Conservation (phyloP, 805 yeast species). For the Lachancea kluyveri region DNA sequence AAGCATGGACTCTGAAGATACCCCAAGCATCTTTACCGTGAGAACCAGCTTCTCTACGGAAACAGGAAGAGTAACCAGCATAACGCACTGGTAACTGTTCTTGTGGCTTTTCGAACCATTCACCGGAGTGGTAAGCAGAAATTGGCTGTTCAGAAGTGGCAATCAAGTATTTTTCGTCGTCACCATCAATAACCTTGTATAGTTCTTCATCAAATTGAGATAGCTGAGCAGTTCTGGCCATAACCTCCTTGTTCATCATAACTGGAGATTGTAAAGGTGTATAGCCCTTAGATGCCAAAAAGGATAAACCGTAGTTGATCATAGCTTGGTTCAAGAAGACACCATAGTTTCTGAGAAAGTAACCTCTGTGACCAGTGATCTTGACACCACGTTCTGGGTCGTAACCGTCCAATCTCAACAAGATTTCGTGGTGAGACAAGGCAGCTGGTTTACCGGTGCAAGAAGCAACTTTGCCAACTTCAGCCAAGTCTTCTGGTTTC, state of each 20-base stretch:
- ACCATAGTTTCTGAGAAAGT: constrained; percentile 90
- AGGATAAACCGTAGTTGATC: constrained; percentile 89
- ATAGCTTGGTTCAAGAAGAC: constrained; percentile 97
- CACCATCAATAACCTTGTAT: constrained; percentile 95
- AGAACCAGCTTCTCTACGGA: constrained; percentile 99
- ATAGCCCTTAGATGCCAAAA: constrained; percentile 74
- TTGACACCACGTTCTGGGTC: constrained; percentile 99
- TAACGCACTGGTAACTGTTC: constrained; percentile 96
- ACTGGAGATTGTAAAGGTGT: constrained; percentile 96
- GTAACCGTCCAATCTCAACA: constrained; percentile 92
- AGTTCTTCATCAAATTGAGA: constrained; percentile 97
- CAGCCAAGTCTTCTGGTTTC: constrained; percentile 68
- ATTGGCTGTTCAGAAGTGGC: constrained; percentile 99
- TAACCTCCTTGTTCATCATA: constrained; percentile 98
- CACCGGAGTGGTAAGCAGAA: constrained; percentile 93
- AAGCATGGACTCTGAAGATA: constrained; percentile 97
- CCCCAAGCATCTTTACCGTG: constrained; percentile 99
- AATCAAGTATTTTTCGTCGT: constrained; percentile 93
- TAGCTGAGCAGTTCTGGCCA: constrained; percentile 99
- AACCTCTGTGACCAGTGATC: constrained; percentile 97
- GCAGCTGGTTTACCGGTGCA: constrained; percentile 71
- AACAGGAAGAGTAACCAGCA: constrained; percentile 97
- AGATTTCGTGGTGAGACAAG: constrained; percentile 91
- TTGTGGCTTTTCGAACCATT: constrained; percentile 96
- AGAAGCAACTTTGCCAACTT: constrained; percentile 60